Evolutionary conservation across 192 early-diverging fungal species (phyloP).

Genomic region (Glomus cerebriforme): DNA sequence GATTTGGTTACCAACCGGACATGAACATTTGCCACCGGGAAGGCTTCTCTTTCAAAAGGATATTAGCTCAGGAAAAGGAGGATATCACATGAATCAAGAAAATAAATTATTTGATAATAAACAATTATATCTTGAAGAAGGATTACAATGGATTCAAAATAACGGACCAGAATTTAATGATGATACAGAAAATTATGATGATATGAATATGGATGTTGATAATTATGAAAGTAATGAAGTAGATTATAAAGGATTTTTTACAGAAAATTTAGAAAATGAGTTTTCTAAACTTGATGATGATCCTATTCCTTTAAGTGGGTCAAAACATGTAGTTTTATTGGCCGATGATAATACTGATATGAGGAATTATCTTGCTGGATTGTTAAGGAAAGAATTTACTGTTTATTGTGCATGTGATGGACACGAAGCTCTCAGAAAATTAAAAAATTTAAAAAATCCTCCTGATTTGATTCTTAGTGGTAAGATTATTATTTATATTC

Average conservation of each 20-base stretch:
- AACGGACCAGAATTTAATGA: constrained; percentile 27
- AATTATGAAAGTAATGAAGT: background rate
- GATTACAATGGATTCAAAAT: constrained; percentile 38
- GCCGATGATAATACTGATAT: constrained; percentile 56
- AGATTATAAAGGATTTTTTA: background rate
- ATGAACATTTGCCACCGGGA: constrained; percentile 38
- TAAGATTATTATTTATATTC: too few species aligned
- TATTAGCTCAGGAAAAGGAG: background rate
- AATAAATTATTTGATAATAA: background rate
- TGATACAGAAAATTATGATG: background rate
- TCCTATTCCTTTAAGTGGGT: background rate
- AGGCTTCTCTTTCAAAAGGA: background rate
- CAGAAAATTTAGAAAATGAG: too few species aligned
- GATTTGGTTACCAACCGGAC: constrained; percentile 51
- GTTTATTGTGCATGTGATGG: constrained; percentile 42
- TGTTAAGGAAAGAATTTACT: constrained; percentile 41
- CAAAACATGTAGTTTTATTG: constrained; percentile 30
- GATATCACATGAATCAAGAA: background rate
- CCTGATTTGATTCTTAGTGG: constrained; percentile 44
- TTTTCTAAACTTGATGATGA: background rate
- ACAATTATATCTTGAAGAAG: constrained; percentile 38
- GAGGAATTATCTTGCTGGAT: constrained; percentile 34
- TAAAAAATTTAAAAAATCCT: background rate
- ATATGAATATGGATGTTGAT: background rate
- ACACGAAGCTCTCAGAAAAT: constrained; percentile 35